Evolutionary conservation across 805 yeast species (phyloP).

Genomic region (Zygoascus tannicola): DNA sequence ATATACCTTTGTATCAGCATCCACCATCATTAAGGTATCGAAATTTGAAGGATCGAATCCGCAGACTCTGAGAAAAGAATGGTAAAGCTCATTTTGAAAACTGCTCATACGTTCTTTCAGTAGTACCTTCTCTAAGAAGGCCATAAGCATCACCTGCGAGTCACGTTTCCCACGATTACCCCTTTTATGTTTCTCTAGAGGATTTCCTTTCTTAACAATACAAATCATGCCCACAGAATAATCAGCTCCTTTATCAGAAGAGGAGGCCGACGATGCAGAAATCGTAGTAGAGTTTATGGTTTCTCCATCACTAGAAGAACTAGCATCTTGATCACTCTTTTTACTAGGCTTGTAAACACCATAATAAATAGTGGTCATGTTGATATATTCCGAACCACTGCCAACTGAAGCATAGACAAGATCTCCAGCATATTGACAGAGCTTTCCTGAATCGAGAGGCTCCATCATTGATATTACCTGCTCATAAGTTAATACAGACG

Average conservation of each 20-base stretch:
- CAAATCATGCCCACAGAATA: conserved; percentile 69
- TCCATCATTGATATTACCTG: conserved; percentile 66
- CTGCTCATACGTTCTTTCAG: conserved; percentile 93
- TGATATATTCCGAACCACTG: conserved; percentile 65
- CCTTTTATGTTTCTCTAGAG: conserved; percentile 56
- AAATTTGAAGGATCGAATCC: conserved; percentile 76
- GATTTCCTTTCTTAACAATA: conserved; percentile 84
- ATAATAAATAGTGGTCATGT: conserved; percentile 78
- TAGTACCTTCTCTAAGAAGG: conserved; percentile 76
- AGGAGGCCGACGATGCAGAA: conserved; percentile 43
- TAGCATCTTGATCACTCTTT: background rate
- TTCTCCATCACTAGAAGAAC: background rate
- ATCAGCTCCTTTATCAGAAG: conserved; percentile 61
- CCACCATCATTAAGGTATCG: conserved; percentile 83
- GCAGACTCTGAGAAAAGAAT: conserved; percentile 63
- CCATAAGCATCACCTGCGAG: conserved; percentile 85
- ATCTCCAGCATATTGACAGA: conserved; percentile 20
- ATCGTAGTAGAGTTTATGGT: conserved; percentile 7
- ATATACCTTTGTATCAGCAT: conserved; percentile 84
- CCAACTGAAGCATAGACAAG: conserved; percentile 81
- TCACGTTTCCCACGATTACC: conserved; percentile 97
- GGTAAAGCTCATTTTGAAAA: conserved; percentile 69
- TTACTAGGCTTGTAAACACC: conserved; percentile 54
- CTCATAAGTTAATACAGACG: conserved; percentile 57
- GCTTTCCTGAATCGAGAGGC: conserved; percentile 54